These are phyloP conservation scores for Novymonas esmeraldas DNA, from an alignment of 208 protist genomes.

Conservation along the genomic window DNA sequence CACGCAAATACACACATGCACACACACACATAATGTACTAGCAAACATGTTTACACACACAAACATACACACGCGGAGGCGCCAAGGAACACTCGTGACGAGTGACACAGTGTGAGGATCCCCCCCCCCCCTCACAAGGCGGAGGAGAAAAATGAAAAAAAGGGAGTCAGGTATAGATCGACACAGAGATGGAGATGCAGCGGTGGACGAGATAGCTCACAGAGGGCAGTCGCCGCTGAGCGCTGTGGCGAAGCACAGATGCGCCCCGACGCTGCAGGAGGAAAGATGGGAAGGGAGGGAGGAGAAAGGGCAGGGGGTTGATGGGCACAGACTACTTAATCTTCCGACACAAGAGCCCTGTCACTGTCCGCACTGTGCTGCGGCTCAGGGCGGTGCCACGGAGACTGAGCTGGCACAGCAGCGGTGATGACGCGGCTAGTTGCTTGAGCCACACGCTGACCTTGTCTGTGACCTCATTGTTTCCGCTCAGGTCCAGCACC, in stretches of 20 bases:
- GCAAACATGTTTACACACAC: not conserved
- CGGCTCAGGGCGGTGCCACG: constrained; percentile 23
- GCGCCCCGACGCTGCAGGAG: not conserved
- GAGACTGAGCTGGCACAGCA: constrained; percentile 19
- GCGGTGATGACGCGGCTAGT: constrained; percentile 22
- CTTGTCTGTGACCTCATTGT: constrained; percentile 28
- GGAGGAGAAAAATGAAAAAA: not conserved
- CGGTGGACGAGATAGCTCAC: not conserved
- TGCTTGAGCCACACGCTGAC: constrained; percentile 19
- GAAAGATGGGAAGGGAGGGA: not conserved
- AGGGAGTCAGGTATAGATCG: not conserved
- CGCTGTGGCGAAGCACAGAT: too few relatives aligned
- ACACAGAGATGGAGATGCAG: not conserved
- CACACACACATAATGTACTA: not conserved
- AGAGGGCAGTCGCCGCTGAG: not conserved
- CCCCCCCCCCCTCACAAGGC: too few relatives aligned
- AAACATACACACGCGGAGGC: not conserved
- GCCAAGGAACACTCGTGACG: too few relatives aligned
- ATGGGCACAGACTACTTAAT: too few relatives aligned
- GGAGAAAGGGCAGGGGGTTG: too few relatives aligned
- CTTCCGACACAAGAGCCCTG: constrained; percentile 17
- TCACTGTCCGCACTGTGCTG: constrained; percentile 7
- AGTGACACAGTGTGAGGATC: too few relatives aligned
- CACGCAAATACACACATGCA: not conserved
- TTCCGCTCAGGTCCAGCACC: constrained; percentile 36